Base-by-base conservation (phyloP, 208 protist genomes). In the Angomonas deanei region DNA sequence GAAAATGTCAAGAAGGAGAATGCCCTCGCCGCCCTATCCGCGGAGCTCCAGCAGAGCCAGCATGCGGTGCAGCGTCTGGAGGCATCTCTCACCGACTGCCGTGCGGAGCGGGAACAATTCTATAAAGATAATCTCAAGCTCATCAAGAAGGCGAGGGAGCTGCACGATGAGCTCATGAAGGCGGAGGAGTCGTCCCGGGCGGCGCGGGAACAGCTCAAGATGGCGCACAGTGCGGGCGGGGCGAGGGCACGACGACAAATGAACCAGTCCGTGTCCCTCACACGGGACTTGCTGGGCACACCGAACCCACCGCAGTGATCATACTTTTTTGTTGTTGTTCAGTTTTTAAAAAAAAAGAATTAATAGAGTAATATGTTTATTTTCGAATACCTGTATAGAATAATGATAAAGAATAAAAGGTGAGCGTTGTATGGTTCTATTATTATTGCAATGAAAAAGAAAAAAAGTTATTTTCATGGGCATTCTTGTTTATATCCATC, bases 101-200 rank as follows among this genome's bases (percentile, higher is more conserved):
- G 76, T 31, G 54, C 26, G 0, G 70, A 78, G 11, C 72, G 71
- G n/a, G 82, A 88, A 36, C 68, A 76, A 6, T 78, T 89, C 49
- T 79, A 64, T 36, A 30, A 56, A 0, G 81, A 93, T 62, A 93
- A 90, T 68, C 54, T 69, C 4, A 64, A 65, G 24, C 77, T 93
- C 39, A 83, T 93, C 11, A 62, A 59, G 23, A 78, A 72, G 36
- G 64, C 89, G 21, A 64, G 63, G n/a, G 77, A 76, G 11, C 74
- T 93, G 3, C 61, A 82, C 59, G 68, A 76, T 50, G 86, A 78
- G 10, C 70, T 93, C 24, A 66, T 72, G 48, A 68, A 74, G 68
- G 68, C 79, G 8, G 78, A 90, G 55, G 68, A 68, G 49, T 80
- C 88, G 61, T 79, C 84, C 36, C 70, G 68, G n/a, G 73, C 72